Conservation (phyloP, 495 filamentous ascomycete genomes). For the Durotheca rogersii region DNA sequence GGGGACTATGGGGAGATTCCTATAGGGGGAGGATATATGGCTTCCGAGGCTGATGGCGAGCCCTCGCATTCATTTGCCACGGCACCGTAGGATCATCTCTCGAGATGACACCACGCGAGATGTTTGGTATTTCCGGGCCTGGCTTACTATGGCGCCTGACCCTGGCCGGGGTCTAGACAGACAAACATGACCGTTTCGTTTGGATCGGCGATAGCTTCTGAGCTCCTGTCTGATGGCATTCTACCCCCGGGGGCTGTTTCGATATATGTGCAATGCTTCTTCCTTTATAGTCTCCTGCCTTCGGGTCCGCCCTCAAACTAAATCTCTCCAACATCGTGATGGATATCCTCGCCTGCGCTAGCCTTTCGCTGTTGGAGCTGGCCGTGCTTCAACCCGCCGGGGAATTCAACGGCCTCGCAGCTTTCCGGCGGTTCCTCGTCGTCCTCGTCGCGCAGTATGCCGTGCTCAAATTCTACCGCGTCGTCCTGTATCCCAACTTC, state of each 20-base stretch:
- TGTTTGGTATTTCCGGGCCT: no score
- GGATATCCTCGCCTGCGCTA: constrained; percentile 9
- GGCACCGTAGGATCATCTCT: no score
- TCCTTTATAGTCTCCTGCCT: neutral
- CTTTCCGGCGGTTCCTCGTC: constrained; percentile 2
- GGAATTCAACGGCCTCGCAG: neutral
- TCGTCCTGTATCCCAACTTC: constrained; percentile 31
- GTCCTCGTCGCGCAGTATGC: constrained; percentile 19
- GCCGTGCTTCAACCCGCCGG: constrained; percentile 2
- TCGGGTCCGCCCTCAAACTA: no score
- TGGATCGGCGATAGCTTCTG: neutral
- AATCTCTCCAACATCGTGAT: constrained; percentile 1
- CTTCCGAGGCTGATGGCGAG: no score
- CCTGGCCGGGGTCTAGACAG: no score
- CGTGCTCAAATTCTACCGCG: constrained; percentile 23
- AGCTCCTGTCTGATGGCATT: no score
- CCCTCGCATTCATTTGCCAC: constrained; percentile 6
- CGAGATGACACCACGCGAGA: no score
- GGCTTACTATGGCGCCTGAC: no score
- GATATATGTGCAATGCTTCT: neutral
- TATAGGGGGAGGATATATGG: no score
- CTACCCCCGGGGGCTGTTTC: no score
- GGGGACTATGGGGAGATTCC: no score
- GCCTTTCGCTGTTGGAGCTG: constrained; percentile 15
- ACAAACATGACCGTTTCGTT: no score